Evolutionary conservation across 768 basidiomycete genomes (phyloP), one percentile per base, ranked within the genome.

Genomic region (Boletus rubroflammeus): DNA sequence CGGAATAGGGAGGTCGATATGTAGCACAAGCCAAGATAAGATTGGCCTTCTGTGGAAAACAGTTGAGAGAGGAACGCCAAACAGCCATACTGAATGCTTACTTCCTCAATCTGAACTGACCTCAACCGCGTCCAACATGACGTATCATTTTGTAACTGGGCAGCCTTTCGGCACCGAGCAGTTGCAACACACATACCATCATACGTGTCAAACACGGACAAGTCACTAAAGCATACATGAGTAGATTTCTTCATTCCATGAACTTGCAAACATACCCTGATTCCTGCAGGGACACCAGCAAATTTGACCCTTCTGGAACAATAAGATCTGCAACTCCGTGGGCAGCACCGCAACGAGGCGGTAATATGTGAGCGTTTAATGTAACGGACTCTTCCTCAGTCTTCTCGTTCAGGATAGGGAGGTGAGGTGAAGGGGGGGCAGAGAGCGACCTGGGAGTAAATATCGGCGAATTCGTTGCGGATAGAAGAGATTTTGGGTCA

Each of bases 211-310:
- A 82, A 78, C 1, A 85, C 67, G 25, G 77, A 79, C 19, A 90
- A 63, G 53, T 79, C 67, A 13, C 88, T 89, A 54, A 40, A 53
- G 13, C 21, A 49, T 31, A 31, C 10, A 40, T 59, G 47, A 56
- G 50, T 57, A 41, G 51, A 46, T 32, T 15, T 34, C 23, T 21
- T 31, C 23, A 11, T n/a, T 31, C 19, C 50, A 42, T 25, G 23
- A 41, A 48, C 25, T 29, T 15, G 32, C 34, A 14, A 34, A 67
- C 75, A 64, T 63, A 90, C 90, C 90, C 90, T 39, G 80, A 76
- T 60, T 81, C 76, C 47, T 85, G 85, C 38, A 92, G 67, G 23
- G 79, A 79, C 1, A 80, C 71, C 26, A 88, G 53, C 44, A 79
- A 66, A 10, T 70, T 56, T 13, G 73, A 69, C 25, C 73, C 68